Evolutionary conservation across 257 asterid genomes (phyloP), one percentile per base, ranked within the genome.

Genomic region (Forsythia suspensa): DNA sequence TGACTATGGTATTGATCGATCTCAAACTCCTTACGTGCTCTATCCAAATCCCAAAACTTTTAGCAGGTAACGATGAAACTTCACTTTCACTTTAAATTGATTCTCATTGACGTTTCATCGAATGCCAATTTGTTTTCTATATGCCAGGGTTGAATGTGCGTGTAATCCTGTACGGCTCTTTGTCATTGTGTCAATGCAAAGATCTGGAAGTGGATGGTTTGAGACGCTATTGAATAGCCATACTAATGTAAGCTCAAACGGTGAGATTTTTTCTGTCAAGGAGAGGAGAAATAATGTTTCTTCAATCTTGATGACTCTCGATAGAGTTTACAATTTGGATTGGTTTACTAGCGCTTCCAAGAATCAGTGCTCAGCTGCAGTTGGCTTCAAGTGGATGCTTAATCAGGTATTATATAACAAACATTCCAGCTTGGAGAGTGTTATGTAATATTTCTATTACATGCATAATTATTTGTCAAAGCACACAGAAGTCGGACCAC

Each of bases 161-260:
- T 88, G 97, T 84, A 95, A 91, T 83, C 97, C 98, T 6, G 96
- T 93, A 57, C 87, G 96, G 24, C 86, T 71, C 83, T 95, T 95
- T 52, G 86, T 96, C 42, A 95, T 95, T 81, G 72, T 95, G 71
- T 90, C 99, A 0, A 89, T 92, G 97, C 99, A 95, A 87, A 90
- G 99, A 88, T 93, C 98, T 9, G 99, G 99, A 80, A 93, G 98
- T 77, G 97, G 99, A 66, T 95, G 99, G 99, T 93, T 95, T 29
- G 99, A 95, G 87, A 93, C 99, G 11, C 81, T 95, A 52, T 82
- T 95, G 84, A 95, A 93, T 85, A 93, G 93, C 86, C 99, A 95
- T 80, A 79, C 79, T 55, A 93, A 95, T 70, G 90, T 93, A 48
- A 93, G 98, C 87, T 95, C 98, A 34, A 93, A 95, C 34, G 98